A percentile compares a stretch with the other conserved stretches of the same genome.
These are phyloP conservation scores for Colletotrichum echinochloae DNA, from an alignment of 2,329 filamentous ascomycete species.

Conservation along the genomic window DNA sequence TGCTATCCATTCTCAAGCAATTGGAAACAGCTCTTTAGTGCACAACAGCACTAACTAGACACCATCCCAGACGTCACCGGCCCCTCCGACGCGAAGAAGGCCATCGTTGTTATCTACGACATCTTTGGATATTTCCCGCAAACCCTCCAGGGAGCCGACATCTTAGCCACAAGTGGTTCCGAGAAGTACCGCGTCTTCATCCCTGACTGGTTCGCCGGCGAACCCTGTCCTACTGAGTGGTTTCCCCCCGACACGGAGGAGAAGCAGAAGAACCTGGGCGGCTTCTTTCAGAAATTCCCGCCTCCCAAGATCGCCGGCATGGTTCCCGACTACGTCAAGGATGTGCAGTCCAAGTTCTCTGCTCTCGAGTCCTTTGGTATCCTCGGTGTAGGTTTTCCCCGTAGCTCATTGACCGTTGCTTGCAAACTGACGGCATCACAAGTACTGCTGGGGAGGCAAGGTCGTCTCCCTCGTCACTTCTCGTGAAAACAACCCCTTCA, in stretches of 20 bases:
- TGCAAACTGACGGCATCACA: not conserved
- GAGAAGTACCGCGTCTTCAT: constrained; percentile 88
- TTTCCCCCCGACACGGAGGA: constrained; percentile 74
- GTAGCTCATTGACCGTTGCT: not conserved
- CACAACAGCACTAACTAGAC: not conserved
- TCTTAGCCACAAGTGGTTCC: constrained; percentile 66
- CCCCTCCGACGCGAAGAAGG: constrained; percentile 64
- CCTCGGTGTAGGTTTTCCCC: constrained; percentile 63
- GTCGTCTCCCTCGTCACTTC: constrained; percentile 66
- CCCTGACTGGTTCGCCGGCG: constrained; percentile 89
- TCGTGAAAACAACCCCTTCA: constrained; percentile 66
- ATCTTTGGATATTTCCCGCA: constrained; percentile 79
- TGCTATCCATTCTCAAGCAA: not conserved
- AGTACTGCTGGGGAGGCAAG: constrained; percentile 80
- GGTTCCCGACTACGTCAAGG: constrained; percentile 67
- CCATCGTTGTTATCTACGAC: constrained; percentile 72
- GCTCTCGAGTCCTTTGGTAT: constrained; percentile 70
- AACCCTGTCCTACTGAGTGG: constrained; percentile 69
- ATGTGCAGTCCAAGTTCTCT: constrained; percentile 64
- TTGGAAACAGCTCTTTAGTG: not conserved
- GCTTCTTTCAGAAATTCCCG: constrained; percentile 67
- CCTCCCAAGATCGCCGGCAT: constrained; percentile 60
- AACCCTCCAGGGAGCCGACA: constrained; percentile 78
- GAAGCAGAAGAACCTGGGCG: constrained; percentile 68
- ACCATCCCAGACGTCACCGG: constrained; percentile 59